A percentile compares a stretch with the other conserved stretches of the same genome.
phyloP scores from a whole-genome alignment of 306 rosid genomes.

The Cicer cuneatum region DNA sequence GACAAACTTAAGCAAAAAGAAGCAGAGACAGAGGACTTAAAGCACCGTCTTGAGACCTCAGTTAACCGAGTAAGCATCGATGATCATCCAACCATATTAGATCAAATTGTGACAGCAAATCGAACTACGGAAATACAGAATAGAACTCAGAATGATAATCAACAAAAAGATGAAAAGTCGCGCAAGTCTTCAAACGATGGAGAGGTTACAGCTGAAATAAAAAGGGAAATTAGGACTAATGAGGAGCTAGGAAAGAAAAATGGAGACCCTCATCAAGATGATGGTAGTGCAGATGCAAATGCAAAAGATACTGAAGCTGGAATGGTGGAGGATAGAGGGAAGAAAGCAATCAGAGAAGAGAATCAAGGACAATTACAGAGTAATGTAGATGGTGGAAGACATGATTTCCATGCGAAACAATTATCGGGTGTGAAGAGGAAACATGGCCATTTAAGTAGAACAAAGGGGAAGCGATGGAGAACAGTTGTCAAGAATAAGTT shows the following conservation, averaged over 20 bases:
- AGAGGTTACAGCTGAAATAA: constrained; percentile 33
- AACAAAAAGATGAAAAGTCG: constrained; percentile 29
- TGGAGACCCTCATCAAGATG: constrained; percentile 40
- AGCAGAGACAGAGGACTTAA: constrained; percentile 66
- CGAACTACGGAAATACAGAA: constrained; percentile 37
- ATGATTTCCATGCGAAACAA: constrained; percentile 32
- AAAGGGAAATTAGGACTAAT: constrained; percentile 30
- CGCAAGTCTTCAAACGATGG: not conserved
- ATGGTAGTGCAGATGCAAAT: constrained; percentile 4
- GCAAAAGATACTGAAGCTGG: constrained; percentile 13
- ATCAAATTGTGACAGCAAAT: constrained; percentile 41
- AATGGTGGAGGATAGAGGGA: constrained; percentile 37
- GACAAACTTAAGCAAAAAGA: constrained; percentile 68
- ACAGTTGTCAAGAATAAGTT: constrained; percentile 43
- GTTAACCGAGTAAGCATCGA: constrained; percentile 44
- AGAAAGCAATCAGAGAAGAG: constrained; percentile 28
- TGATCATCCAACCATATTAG: constrained; percentile 47
- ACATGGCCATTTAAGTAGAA: constrained; percentile 44
- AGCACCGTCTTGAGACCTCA: constrained; percentile 51
- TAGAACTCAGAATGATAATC: constrained; percentile 20
- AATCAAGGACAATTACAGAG: constrained; percentile 36
- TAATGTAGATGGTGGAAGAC: constrained; percentile 27
- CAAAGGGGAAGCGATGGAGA: constrained; percentile 60
- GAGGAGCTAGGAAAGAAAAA: constrained; percentile 34
- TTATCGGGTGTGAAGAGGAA: constrained; percentile 44